Base-by-base conservation (phyloP, 2,329 filamentous ascomycete species). In the Clarireedia paspali region DNA sequence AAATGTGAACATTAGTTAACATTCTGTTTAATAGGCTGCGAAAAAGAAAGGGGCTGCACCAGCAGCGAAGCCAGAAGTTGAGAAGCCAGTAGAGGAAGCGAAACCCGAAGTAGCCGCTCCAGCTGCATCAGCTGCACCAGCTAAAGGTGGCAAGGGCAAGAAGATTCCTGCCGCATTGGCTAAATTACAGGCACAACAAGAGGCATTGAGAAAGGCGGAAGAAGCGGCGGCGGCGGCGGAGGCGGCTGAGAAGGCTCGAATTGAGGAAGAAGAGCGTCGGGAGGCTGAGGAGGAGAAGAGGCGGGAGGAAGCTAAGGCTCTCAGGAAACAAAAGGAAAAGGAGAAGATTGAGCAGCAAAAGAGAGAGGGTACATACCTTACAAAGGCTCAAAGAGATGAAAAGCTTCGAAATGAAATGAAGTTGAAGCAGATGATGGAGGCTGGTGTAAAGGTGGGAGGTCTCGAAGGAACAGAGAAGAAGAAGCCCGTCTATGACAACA, bases 271-370 rank as follows among this genome's bases (percentile, higher is more conserved):
- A 58, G 84, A 89, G 69, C 77, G 78, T 48, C 70, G 73, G 53
- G 80, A 78, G 40, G 82, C 77, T 7, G 89, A 92, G 70, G 88
- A 91, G 66, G 70, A 74, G 56, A 83, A 84, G 73, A 79, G 78
- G 57, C 84, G 76, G 62, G 87, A 89, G 66, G 89, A 92, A 67
- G 83, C 84, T 51, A 89, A 83, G 72, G 83, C 84, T 1, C 73
- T 83, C 45, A 92, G 88, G 78, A 94, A 92, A 77, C 88, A 90
- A 66, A 90, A 83, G 69, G 89, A 95, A 66, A 92, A 88, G 76
- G 87, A 91, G 71, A 89, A 82, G 72, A 85, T 92, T 59, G 89
- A 94, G 68, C 86, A 92, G 74, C 81, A 90, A 56, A 94, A 92
- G 80, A 89, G 88, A 71, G 88, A 91, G 70, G 89, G 89, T 70